phyloP scores from a whole-genome alignment of 192 early-diverging fungal species.

The Backusella liffmaniae region DNA sequence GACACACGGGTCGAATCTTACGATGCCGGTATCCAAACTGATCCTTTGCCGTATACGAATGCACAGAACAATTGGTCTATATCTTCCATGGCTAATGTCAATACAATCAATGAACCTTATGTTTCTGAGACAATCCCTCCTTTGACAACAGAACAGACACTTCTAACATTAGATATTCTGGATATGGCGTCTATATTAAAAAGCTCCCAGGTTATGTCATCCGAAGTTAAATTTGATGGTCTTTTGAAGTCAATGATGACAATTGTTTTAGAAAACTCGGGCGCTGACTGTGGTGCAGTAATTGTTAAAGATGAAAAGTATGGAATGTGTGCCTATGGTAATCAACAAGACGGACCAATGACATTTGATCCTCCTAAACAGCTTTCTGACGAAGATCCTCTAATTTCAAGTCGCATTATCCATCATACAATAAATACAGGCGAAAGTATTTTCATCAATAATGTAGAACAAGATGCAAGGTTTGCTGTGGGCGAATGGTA shows the following conservation, averaged over 20 bases:
- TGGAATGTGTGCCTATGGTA: constrained; percentile 34
- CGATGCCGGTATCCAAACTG: constrained; percentile 28
- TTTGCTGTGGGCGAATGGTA: constrained; percentile 37
- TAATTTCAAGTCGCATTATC: constrained; percentile 33
- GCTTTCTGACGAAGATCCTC: constrained; percentile 21
- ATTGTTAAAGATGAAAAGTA: constrained; percentile 37
- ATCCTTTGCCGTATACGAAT: constrained; percentile 19
- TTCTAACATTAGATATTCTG: constrained; percentile 30
- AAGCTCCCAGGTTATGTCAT: constrained; percentile 36
- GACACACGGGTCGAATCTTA: constrained; percentile 8
- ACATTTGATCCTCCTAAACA: constrained; percentile 37
- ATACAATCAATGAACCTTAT: constrained; percentile 15
- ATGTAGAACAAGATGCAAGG: constrained; percentile 27
- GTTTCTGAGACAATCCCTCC: constrained; percentile 11
- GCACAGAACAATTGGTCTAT: constrained; percentile 18
- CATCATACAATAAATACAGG: constrained; percentile 30
- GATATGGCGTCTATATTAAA: constrained; percentile 37
- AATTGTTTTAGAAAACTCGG: constrained; percentile 36
- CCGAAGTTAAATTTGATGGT: constrained; percentile 38
- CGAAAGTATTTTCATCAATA: constrained; percentile 32
- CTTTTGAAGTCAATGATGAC: constrained; percentile 36
- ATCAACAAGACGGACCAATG: constrained; percentile 23
- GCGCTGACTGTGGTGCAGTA: constrained; percentile 35
- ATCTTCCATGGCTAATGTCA: constrained; percentile 8
- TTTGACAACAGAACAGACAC: constrained; percentile 31